Evolutionary conservation across 352 stramenopile species (phyloP).

Genomic region (Globisporangium polare): DNA sequence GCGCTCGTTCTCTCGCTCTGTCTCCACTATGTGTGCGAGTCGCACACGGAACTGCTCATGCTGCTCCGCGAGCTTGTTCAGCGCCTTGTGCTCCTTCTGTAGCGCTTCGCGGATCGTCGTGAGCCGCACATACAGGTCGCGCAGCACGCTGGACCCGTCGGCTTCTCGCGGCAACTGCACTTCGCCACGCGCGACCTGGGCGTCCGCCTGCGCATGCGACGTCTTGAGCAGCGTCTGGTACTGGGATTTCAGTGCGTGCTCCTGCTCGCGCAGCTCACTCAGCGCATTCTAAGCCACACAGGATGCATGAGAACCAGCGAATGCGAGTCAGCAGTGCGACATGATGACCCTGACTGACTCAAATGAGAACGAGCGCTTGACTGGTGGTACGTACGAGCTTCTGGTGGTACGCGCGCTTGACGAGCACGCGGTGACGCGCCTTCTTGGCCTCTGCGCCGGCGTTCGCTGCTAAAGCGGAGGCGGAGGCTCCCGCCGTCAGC

Average conservation of each 20-base stretch:
- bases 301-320: neutral
- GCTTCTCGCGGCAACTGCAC: neutral
- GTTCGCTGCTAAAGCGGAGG: no score
- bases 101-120: slow-evolving; percentile 27
- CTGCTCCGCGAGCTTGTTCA: slow-evolving; percentile 19
- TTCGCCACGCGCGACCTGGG: slow-evolving; percentile 10
- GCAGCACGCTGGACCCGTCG: neutral
- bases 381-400: slow-evolving; percentile 22
- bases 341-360: neutral
- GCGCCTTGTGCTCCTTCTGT: slow-evolving; percentile 23
- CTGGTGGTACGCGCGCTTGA: slow-evolving; percentile 34
- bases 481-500: neutral
- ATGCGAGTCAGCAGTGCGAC: neutral
- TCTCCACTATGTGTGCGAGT: slow-evolving; percentile 8
- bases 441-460: slow-evolving; percentile 4
- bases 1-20: neutral
- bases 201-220: slow-evolving; percentile 10
- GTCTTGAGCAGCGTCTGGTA: slow-evolving; percentile 25
- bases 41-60: slow-evolving; percentile 32
- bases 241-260: slow-evolving; percentile 22
- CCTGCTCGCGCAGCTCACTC: slow-evolving; percentile 25
- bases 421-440: slow-evolving; percentile 23
- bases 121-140: slow-evolving; percentile 28
- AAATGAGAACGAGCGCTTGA: neutral
- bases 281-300: slow-evolving; percentile 24